These are phyloP conservation scores for Smithsoniella earleae DNA, from an alignment of 163 green algal species.

Conservation along the genomic window DNA sequence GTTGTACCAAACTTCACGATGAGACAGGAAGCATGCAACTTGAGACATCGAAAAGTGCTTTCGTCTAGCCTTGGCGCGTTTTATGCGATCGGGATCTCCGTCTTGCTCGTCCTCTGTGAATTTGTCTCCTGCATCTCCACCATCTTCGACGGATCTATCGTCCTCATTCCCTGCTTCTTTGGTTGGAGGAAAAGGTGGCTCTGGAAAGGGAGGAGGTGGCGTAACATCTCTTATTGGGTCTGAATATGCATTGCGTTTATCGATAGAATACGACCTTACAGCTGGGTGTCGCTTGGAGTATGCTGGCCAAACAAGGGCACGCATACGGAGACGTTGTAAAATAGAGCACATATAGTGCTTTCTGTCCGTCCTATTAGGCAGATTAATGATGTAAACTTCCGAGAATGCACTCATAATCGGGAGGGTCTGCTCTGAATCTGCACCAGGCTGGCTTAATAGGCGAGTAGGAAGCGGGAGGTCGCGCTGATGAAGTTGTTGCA, in stretches of 20 bases:
- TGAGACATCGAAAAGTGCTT: too few relatives aligned
- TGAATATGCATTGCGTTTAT: background rate
- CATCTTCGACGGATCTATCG: too few relatives aligned
- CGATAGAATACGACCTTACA: background rate
- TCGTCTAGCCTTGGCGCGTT: too few relatives aligned
- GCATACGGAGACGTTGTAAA: background rate
- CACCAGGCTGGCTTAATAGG: too few relatives aligned
- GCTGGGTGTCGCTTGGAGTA: background rate
- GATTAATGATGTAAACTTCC: slow-evolving; percentile 14
- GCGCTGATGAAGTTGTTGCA: too few relatives aligned
- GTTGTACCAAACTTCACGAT: slow-evolving; percentile 1
- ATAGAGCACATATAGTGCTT: slow-evolving; percentile 5
- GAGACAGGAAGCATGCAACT: slow-evolving; percentile 10
- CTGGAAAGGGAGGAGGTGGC: background rate
- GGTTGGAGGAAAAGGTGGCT: background rate
- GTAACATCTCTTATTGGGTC: background rate
- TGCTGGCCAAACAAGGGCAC: background rate
- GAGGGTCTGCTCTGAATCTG: too few relatives aligned
- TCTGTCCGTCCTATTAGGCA: background rate
- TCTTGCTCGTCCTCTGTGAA: too few relatives aligned
- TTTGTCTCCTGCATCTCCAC: too few relatives aligned
- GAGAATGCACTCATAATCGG: too few relatives aligned
- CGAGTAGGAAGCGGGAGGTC: too few relatives aligned
- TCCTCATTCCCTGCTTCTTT: too few relatives aligned
- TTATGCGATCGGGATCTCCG: too few relatives aligned